A percentile compares a stretch with the other conserved stretches of the same genome.
Conservation (phyloP, 2,329 filamentous ascomycete genomes). For the Aspergillus puulaauensis region DNA sequence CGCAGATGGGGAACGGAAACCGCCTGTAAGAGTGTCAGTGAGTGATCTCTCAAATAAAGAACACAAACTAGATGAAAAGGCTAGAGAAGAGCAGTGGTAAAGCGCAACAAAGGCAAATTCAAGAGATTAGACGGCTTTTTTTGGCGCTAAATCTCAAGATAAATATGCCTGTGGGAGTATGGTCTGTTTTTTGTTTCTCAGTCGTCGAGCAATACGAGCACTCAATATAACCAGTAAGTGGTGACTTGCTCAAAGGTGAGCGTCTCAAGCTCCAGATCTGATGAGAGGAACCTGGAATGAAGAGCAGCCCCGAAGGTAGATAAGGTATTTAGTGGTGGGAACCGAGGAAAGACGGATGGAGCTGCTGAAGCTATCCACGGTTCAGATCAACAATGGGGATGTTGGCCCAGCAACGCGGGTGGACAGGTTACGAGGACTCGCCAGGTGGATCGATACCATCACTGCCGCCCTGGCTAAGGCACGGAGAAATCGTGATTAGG, state of each 20-base stretch:
- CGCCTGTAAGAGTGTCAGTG: slow-evolving; percentile 62
- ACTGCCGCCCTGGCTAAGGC: slow-evolving; percentile 18
- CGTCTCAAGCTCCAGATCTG: slow-evolving; percentile 12
- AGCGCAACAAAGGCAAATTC: slow-evolving; percentile 8
- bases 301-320: slow-evolving; percentile 26
- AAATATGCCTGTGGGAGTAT: slow-evolving; percentile 4
- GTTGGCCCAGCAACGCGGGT: slow-evolving; percentile 40
- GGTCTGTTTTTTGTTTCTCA: not conserved
- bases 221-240: slow-evolving; percentile 1
- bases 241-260: slow-evolving; percentile 8
- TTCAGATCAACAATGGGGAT: slow-evolving; percentile 39
- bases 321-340: slow-evolving; percentile 31
- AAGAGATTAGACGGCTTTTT: slow-evolving; percentile 14
- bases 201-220: slow-evolving; percentile 10
- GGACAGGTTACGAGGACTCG: slow-evolving; percentile 17
- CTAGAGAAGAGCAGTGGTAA: slow-evolving; percentile 7
- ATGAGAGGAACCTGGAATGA: slow-evolving; percentile 11
- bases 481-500: slow-evolving; percentile 13
- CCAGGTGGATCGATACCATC: slow-evolving; percentile 17
- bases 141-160: slow-evolving; percentile 11
- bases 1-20: slow-evolving; percentile 27
- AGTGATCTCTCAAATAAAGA: slow-evolving; percentile 45
- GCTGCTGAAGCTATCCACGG: slow-evolving; percentile 31
- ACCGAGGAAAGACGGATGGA: slow-evolving; percentile 28
- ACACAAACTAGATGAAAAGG: slow-evolving; percentile 19